phyloP scores from a whole-genome alignment of 2,329 filamentous ascomycete species.

The Raffaelea deltoideospora region DNA sequence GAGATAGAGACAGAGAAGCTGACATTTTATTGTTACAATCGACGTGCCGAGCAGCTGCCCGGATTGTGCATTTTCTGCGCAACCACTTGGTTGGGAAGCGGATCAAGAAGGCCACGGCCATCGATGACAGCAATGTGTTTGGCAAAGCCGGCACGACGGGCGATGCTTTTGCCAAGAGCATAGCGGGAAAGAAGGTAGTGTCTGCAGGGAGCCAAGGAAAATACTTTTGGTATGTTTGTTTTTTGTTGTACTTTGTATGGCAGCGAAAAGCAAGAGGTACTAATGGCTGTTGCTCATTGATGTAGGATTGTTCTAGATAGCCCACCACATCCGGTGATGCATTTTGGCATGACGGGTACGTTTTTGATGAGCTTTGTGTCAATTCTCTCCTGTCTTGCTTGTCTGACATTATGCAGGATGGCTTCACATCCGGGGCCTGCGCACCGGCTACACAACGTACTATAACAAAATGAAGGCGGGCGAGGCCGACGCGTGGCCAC shows the following conservation, averaged over 20 bases:
- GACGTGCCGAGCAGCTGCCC: too few relatives aligned
- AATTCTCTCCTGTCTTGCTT: too few relatives aligned
- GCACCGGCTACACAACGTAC: conserved; percentile 66
- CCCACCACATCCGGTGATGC: conserved; percentile 77
- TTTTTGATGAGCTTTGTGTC: not conserved
- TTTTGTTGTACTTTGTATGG: not conserved
- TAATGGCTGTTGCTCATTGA: not conserved
- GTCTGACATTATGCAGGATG: conserved; percentile 35
- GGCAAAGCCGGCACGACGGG: conserved; percentile 79
- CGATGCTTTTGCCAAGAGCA: conserved; percentile 53
- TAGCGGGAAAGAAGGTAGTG: conserved; percentile 55
- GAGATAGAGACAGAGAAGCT: too few relatives aligned
- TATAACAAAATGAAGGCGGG: conserved; percentile 56
- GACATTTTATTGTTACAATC: not conserved
- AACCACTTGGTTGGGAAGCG: conserved; percentile 74
- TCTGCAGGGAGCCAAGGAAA: conserved; percentile 78
- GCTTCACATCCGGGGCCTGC: conserved; percentile 72
- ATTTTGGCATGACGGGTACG: conserved; percentile 58
- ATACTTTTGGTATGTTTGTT: conserved; percentile 65
- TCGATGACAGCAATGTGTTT: conserved; percentile 74
- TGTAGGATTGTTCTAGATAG: conserved; percentile 44
- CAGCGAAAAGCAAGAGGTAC: too few relatives aligned
- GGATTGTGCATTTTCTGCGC: conserved; percentile 72
- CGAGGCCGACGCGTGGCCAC: conserved; percentile 60
- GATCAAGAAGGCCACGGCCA: conserved; percentile 52